Evolutionary conservation across 495 filamentous ascomycete species (phyloP), one percentile per base, ranked within the genome.

Genomic region (Hyaloscypha bicolor): DNA sequence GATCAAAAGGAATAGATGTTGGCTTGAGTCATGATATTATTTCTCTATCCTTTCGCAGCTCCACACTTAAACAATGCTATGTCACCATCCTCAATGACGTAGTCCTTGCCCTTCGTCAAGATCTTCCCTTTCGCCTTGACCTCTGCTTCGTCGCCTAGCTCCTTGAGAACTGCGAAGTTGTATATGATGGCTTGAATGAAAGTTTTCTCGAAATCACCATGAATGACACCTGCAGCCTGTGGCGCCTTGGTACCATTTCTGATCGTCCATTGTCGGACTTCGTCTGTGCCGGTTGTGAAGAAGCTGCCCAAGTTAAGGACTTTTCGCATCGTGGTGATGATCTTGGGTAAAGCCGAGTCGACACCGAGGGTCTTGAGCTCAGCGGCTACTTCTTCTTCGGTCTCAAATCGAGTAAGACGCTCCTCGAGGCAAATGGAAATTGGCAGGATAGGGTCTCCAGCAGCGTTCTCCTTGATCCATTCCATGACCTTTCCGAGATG

Each of bases 51-150:
- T 83, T 97, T 97, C 63, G 94, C 94, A 74, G 94, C 94, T 75
- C 94, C 94, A 45, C 94, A 94, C 83, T 98, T 98, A 83, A 97
- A 93, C 69, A 97, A 84, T 69, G 97, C 74, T 72, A 88, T 88
- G 76, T 93, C 90, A 45, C 88, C 88, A 76, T 91, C 88, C 72
- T 91, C 87, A 60, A 92, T 87, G 16, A 96, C 86, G 76, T 99
- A 97, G 55, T 99, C 96, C 83, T 99, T 99, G 70, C 96, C 96
- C 85, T 98, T 99, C 67, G 96, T 98, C 89, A 97, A 90, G 63
- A 98, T 75, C 83, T 99, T 99, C 69, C 96, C 96, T 73, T 91
- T 92, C 22, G 96, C 88, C 84, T 93, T 96, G 67, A 97, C 91
- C 61, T 87, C 86, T 22, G 86, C 83, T 80, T 99, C 96, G 75